Evolutionary conservation across 495 filamentous ascomycete species (phyloP).

Genomic region (Durotheca rogersii): DNA sequence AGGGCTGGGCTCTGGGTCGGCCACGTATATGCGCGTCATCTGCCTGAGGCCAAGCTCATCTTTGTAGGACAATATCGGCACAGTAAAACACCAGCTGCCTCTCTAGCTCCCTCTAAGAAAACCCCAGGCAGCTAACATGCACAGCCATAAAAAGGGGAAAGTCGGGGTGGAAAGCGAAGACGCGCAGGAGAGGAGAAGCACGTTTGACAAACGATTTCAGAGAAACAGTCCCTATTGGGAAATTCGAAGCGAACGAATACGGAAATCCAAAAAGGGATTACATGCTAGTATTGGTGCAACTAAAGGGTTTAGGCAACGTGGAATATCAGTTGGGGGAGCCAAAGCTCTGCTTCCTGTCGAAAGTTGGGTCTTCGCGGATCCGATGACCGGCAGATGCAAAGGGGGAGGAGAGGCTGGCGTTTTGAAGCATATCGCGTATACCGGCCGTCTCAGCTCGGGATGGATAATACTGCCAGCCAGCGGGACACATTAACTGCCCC

Average conservation of each 20-base stretch:
- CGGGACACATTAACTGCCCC: neutral
- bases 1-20: neutral
- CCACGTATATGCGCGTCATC: conserved; percentile 10
- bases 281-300: conserved; percentile 21
- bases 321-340: conserved; percentile 3
- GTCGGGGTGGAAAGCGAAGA: conserved; percentile 18
- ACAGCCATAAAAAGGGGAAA: conserved; percentile 2
- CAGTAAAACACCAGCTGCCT: conserved; percentile 2
- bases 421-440: conserved; percentile 7
- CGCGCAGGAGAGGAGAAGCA: conserved; percentile 3
- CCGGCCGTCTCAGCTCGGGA: neutral
- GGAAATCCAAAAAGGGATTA: conserved; percentile 23
- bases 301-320: conserved; percentile 27
- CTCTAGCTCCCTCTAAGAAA: conserved; percentile 1
- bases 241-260: conserved; percentile 37
- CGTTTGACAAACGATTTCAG: conserved; percentile 28
- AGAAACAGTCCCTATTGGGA: conserved; percentile 28
- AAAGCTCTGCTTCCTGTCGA: conserved; percentile 25
- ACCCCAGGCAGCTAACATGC: neutral
- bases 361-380: conserved; percentile 6
- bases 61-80: conserved; percentile 6
- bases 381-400: conserved; percentile 17
- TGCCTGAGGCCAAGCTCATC: conserved; percentile 7
- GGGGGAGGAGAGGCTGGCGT: conserved; percentile 6
- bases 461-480: neutral